A percentile compares a stretch with the other conserved stretches of the same genome.
Evolutionary conservation across 495 filamentous ascomycete species (phyloP).

Genomic region (Talaromyces adpressus): DNA sequence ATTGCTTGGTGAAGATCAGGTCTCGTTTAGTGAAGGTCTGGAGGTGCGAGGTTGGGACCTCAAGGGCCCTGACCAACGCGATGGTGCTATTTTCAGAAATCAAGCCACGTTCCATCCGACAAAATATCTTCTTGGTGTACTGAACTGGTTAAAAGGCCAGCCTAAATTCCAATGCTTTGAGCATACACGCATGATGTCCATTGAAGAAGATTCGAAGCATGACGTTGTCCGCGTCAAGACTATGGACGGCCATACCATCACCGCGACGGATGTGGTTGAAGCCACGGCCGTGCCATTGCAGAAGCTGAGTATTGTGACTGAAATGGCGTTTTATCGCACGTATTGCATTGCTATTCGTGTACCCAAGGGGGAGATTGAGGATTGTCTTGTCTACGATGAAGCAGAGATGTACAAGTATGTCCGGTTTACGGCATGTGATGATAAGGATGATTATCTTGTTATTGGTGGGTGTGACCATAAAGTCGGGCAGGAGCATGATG

Average conservation of each 20-base stretch:
- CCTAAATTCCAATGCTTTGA: constrained; percentile 48
- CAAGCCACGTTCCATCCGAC: constrained; percentile 56
- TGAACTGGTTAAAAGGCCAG: constrained; percentile 42
- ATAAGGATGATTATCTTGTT: constrained; percentile 47
- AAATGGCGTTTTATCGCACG: constrained; percentile 43
- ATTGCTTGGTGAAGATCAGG: not conserved
- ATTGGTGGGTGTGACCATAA: constrained; percentile 56
- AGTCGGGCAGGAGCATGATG: constrained; percentile 42
- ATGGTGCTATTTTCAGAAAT: constrained; percentile 33
- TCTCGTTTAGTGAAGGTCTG: not conserved
- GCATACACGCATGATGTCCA: constrained; percentile 37
- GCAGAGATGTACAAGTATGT: constrained; percentile 49
- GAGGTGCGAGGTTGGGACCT: not conserved
- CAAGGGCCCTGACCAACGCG: constrained; percentile 41
- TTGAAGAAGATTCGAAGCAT: constrained; percentile 34
- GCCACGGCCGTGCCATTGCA: constrained; percentile 52
- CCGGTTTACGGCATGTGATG: constrained; percentile 43
- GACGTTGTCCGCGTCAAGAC: constrained; percentile 33
- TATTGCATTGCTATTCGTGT: constrained; percentile 54
- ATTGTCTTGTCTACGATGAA: constrained; percentile 49
- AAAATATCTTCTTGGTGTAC: constrained; percentile 42
- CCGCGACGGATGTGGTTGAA: constrained; percentile 41
- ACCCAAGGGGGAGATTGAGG: constrained; percentile 41
- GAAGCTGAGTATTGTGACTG: constrained; percentile 41
- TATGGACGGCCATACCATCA: constrained; percentile 35